Evolutionary conservation across 305 asterid species (phyloP).

Genomic region (Fraxinus sp.): DNA sequence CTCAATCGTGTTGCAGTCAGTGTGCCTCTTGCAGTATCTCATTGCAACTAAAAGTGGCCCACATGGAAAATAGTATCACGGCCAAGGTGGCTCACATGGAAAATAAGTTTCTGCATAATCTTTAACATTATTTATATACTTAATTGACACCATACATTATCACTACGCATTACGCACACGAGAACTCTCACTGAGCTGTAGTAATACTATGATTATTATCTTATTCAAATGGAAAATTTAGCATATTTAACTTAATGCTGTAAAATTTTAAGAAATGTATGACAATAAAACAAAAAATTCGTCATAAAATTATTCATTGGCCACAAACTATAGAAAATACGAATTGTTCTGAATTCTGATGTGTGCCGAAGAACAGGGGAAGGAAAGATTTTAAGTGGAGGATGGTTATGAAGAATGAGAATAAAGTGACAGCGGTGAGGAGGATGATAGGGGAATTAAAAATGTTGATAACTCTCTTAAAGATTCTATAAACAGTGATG

Average conservation of each 20-base stretch:
- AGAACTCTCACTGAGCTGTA: neutral
- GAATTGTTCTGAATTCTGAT: neutral
- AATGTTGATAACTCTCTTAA: neutral
- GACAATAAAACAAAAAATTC: neutral
- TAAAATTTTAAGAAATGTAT: neutral
- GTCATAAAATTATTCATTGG: neutral
- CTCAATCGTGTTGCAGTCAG: neutral
- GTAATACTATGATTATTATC: neutral
- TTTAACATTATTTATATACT: neutral
- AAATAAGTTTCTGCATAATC: neutral
- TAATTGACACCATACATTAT: neutral
- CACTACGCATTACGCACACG: neutral
- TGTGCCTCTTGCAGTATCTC: neutral
- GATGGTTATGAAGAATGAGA: neutral
- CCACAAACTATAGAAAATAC: neutral
- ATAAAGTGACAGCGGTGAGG: neutral
- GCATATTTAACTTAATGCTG: neutral
- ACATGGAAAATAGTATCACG: neutral
- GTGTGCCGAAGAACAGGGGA: neutral
- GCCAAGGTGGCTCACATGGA: neutral
- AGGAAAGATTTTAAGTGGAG: neutral
- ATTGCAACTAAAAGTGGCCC: neutral
- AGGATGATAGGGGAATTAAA: neutral
- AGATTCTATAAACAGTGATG: neutral
- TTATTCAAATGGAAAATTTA: neutral